phyloP scores from a whole-genome alignment of 108 stramenopile species.

The Seminavis robusta region DNA sequence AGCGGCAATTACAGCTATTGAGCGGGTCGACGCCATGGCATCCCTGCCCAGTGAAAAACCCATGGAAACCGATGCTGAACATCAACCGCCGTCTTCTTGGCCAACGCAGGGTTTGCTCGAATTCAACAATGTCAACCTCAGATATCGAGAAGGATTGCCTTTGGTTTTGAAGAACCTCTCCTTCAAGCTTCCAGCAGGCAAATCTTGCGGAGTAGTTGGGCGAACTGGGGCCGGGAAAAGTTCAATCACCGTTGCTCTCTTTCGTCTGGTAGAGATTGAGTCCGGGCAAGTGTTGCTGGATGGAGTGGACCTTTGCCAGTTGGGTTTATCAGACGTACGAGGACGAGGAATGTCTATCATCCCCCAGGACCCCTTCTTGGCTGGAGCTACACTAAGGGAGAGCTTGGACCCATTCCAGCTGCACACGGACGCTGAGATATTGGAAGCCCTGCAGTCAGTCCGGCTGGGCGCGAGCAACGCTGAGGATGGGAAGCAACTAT shows the following conservation, averaged over 20 bases:
- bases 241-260: constrained; percentile 63
- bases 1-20: constrained; percentile 73
- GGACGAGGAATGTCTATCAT: constrained; percentile 81
- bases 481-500: too few species aligned
- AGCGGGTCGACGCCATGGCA: constrained; percentile 64
- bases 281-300: constrained; percentile 75
- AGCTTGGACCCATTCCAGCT: constrained; percentile 86
- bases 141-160: constrained; percentile 68
- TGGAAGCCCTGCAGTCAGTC: constrained; percentile 70
- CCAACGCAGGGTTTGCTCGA: constrained; percentile 46
- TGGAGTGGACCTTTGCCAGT: constrained; percentile 60
- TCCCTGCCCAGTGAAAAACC: constrained; percentile 51
- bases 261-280: constrained; percentile 75
- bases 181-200: constrained; percentile 55
- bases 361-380: constrained; percentile 92
- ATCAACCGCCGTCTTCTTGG: constrained; percentile 33
- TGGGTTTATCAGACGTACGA: constrained; percentile 72
- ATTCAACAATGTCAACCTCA: constrained; percentile 56
- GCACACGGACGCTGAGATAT: constrained; percentile 53
- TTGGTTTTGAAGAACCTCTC: constrained; percentile 66
- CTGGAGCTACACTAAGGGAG: constrained; percentile 84
- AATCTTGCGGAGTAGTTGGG: constrained; percentile 67
- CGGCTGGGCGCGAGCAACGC: not conserved
- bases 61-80: constrained; percentile 16
- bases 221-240: constrained; percentile 65